Percentiles rank a stretch among this genome's conserved stretches.
phyloP scores from a whole-genome alignment of 2,329 filamentous ascomycete species.

The Pseudogymnoascus sp. region DNA sequence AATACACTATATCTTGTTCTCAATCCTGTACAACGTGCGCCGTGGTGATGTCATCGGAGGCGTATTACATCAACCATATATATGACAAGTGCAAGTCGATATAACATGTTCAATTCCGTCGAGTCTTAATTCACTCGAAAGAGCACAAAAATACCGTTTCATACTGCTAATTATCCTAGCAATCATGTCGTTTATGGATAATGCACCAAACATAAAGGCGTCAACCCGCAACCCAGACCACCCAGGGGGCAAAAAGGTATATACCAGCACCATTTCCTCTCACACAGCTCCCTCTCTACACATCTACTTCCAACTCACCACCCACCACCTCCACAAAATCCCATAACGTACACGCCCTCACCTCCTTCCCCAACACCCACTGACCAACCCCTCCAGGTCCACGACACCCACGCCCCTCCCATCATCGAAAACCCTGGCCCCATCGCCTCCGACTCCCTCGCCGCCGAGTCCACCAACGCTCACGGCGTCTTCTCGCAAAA shows the following conservation, averaged over 20 bases:
- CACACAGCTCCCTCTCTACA: not conserved
- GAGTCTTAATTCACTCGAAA: not conserved
- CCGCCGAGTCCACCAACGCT: conserved; percentile 57
- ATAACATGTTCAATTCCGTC: not conserved
- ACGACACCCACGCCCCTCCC: conserved; percentile 39
- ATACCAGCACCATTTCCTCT: conserved; percentile 1
- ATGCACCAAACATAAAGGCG: conserved; percentile 1
- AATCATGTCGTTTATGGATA: conserved; percentile 6
- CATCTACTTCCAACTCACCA: not conserved
- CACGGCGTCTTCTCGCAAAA: conserved; percentile 56
- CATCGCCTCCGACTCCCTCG: conserved; percentile 62
- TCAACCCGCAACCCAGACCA: not conserved
- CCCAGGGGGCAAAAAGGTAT: conserved; percentile 5
- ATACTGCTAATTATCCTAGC: not conserved
- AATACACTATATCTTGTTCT: not conserved
- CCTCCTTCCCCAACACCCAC: not conserved
- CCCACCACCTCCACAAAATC: not conserved
- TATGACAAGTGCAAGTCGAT: not conserved
- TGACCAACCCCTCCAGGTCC: conserved; percentile 35
- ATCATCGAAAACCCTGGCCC: conserved; percentile 54
- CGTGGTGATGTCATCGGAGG: not conserved
- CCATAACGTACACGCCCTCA: not conserved
- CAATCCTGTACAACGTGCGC: not conserved
- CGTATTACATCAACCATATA: conserved; percentile 1
- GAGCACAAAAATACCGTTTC: not conserved